A percentile compares a stretch with the other conserved stretches of the same genome.
Evolutionary conservation across 2,329 filamentous ascomycete species (phyloP).

Genomic region (Nannizziopsis barbatae): DNA sequence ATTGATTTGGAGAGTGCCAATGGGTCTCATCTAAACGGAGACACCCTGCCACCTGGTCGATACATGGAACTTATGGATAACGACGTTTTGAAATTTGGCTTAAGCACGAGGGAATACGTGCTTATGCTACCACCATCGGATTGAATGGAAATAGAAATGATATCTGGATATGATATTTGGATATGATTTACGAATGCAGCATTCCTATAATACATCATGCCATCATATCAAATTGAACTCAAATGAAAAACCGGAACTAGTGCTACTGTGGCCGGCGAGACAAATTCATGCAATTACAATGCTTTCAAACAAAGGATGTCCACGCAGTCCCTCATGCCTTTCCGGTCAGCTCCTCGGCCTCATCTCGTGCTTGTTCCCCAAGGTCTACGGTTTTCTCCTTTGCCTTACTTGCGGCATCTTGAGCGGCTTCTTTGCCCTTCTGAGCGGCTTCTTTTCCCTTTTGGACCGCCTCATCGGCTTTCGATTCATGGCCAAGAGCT

Average conservation of each 20-base stretch:
- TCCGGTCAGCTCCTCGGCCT: conserved; percentile 21
- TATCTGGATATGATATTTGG: background rate
- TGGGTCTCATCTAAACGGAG: conserved; percentile 71
- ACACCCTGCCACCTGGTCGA: conserved; percentile 59
- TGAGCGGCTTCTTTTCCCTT: conserved; percentile 27
- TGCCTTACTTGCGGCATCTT: conserved; percentile 20
- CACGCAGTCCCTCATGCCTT: conserved; percentile 16
- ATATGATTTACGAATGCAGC: conserved; percentile 4
- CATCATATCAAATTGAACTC: background rate
- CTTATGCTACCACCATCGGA: conserved; percentile 58
- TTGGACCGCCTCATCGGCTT: conserved; percentile 30
- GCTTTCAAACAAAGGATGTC: background rate
- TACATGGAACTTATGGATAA: conserved; percentile 81
- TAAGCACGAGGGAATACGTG: conserved; percentile 89
- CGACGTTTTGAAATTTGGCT: conserved; percentile 79
- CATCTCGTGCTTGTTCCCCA: conserved; percentile 21
- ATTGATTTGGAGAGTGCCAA: conserved; percentile 92
- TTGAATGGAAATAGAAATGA: conserved; percentile 9
- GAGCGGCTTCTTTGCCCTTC: conserved; percentile 22
- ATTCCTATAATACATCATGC: conserved; percentile 10
- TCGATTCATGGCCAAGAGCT: conserved; percentile 28
- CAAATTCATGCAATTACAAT: conserved; percentile 1
- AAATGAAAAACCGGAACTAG: background rate
- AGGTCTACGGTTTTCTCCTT: conserved; percentile 28
- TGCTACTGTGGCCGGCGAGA: background rate